phyloP scores from a whole-genome alignment of 1,284 basidiomycete species.

The Porogramme epimiltina region DNA sequence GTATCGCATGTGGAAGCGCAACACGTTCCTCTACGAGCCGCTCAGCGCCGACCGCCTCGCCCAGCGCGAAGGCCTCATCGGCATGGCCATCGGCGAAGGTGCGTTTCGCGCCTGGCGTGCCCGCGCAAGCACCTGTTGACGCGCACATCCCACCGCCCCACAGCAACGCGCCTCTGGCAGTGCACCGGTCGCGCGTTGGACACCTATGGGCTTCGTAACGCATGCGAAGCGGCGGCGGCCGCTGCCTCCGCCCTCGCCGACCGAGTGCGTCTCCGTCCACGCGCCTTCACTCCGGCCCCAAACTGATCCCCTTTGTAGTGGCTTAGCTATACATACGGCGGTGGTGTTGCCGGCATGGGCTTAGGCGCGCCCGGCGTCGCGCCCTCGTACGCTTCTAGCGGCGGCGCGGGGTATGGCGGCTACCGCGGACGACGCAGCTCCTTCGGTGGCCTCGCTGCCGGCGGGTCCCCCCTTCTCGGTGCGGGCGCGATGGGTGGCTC shows the following conservation, averaged over 20 bases:
- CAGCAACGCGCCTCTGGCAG: constrained; percentile 12
- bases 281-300: too few relatives aligned
- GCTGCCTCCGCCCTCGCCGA: constrained; percentile 15
- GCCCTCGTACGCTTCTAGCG: constrained; percentile 5
- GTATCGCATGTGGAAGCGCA: constrained; percentile 57
- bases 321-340: neutral
- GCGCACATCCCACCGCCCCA: too few relatives aligned
- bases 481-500: neutral
- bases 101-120: neutral
- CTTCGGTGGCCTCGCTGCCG: neutral
- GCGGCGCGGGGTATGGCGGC: neutral
- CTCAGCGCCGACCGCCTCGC: constrained; percentile 52
- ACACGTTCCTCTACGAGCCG: constrained; percentile 55
- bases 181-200: constrained; percentile 20
- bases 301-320: neutral
- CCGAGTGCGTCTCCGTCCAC: constrained; percentile 3
- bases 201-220: constrained; percentile 18
- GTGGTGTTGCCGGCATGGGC: too few relatives aligned
- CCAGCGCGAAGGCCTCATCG: constrained; percentile 61
- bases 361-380: neutral
- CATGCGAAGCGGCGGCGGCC: constrained; percentile 20
- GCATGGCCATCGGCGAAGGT: constrained; percentile 67
- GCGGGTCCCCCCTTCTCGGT: neutral
- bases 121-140: neutral
- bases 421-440: constrained; percentile 6